Evolutionary conservation across 176 grass and related monocot genomes (phyloP).

Genomic region (Carex cristatella): DNA sequence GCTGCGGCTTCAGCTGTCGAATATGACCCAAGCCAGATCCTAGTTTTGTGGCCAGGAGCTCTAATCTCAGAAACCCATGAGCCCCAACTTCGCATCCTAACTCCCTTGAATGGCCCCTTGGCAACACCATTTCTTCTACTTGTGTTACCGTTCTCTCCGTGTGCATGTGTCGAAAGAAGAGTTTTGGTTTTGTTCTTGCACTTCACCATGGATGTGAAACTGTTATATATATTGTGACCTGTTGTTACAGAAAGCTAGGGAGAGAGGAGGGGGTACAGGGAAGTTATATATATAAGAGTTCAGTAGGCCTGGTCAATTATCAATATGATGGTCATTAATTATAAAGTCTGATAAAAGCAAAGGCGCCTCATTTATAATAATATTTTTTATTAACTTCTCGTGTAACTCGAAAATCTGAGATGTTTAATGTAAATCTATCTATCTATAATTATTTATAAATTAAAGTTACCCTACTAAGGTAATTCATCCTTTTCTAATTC

Average conservation of each 20-base stretch:
- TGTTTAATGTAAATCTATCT: not conserved
- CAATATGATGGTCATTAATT: not conserved
- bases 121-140: not conserved
- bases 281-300: not conserved
- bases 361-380: not conserved
- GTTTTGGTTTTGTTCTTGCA: slow-evolving; percentile 8
- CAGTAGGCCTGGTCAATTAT: not conserved
- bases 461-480: not conserved
- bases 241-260: not conserved
- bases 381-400: no score
- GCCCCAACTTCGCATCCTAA: slow-evolving; percentile 89
- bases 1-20: slow-evolving; percentile 82
- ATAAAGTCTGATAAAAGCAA: not conserved
- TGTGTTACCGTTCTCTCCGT: not conserved
- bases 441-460: not conserved
- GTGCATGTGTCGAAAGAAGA: not conserved
- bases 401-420: not conserved
- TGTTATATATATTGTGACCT: not conserved
- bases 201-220: slow-evolving; percentile 8
- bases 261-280: not conserved
- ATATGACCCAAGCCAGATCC: slow-evolving; percentile 93
- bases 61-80: slow-evolving; percentile 94
- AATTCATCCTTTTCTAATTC: not conserved
- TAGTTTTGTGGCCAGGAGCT: slow-evolving; percentile 68
- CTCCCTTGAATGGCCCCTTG: slow-evolving; percentile 77